A percentile compares a stretch with the other conserved stretches of the same genome.
Evolutionary conservation across 1,284 basidiomycete species (phyloP).

Genomic region (Amylostereum areolatum): DNA sequence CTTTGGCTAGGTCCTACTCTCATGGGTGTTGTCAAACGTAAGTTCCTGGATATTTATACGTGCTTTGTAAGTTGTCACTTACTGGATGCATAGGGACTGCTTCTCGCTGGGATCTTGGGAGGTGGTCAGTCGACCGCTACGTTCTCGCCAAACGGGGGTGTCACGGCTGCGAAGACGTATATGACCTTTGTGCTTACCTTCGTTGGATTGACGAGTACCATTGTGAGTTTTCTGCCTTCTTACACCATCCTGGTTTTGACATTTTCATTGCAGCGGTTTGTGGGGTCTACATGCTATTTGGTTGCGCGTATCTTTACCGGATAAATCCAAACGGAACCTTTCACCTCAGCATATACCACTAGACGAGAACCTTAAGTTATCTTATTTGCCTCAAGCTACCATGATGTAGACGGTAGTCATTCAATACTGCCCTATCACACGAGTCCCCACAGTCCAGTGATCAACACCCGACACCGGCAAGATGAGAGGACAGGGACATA

Average conservation of each 20-base stretch:
- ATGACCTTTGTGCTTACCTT: constrained; percentile 77
- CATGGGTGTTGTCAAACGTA: constrained; percentile 84
- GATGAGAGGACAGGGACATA: not conserved
- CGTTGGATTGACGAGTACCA: constrained; percentile 68
- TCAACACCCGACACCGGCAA: too few relatives aligned
- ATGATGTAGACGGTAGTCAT: too few relatives aligned
- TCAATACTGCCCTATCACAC: too few relatives aligned
- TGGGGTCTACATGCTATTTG: constrained; percentile 54
- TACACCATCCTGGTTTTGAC: not conserved
- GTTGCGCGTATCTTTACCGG: not conserved
- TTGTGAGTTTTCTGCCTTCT: constrained; percentile 30
- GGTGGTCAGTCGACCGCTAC: constrained; percentile 57
- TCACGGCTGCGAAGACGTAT: constrained; percentile 66
- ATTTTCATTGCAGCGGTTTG: constrained; percentile 37
- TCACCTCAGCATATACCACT: not conserved
- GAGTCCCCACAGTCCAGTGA: too few relatives aligned
- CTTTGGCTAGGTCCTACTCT: constrained; percentile 59
- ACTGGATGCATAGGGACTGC: constrained; percentile 46
- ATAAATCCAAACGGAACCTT: not conserved
- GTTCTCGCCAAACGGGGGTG: constrained; percentile 48
- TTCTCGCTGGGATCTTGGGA: constrained; percentile 72
- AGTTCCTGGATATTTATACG: constrained; percentile 23
- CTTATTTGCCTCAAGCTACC: too few relatives aligned
- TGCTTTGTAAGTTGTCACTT: not conserved
- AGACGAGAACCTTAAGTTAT: too few relatives aligned